phyloP scores from a whole-genome alignment of 129 eudicot species.

The Flaveria robusta region DNA sequence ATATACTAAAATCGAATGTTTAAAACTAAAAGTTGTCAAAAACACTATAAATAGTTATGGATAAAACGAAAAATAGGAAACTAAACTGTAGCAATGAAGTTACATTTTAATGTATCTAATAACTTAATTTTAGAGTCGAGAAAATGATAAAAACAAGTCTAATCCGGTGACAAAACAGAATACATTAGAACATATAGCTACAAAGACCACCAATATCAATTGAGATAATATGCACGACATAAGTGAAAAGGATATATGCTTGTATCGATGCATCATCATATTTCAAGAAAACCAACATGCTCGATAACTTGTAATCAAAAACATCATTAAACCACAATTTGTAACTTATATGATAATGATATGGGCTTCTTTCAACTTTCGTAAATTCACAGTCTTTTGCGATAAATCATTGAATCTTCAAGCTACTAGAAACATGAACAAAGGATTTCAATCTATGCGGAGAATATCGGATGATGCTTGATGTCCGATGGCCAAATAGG shows the following conservation, averaged over 20 bases:
- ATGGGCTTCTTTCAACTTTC: neutral
- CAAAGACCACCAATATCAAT: too few relatives aligned
- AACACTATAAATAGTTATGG: too few relatives aligned
- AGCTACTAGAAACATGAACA: conserved; percentile 14
- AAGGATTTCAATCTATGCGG: conserved; percentile 32
- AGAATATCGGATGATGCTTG: neutral
- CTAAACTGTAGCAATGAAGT: too few relatives aligned
- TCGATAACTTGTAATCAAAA: neutral
- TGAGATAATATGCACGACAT: too few relatives aligned
- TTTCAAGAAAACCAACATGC: neutral
- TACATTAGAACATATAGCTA: too few relatives aligned
- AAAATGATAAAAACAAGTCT: too few relatives aligned
- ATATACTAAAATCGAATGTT: too few relatives aligned
- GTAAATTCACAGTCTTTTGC: neutral
- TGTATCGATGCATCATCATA: neutral
- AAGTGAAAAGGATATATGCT: neutral
- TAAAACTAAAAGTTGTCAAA: too few relatives aligned
- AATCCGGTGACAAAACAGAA: too few relatives aligned
- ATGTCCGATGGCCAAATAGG: neutral
- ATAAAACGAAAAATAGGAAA: too few relatives aligned
- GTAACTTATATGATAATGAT: neutral
- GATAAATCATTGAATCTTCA: neutral
- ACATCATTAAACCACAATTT: neutral
- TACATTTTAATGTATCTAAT: too few relatives aligned
- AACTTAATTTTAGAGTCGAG: too few relatives aligned